phyloP scores from a whole-genome alignment of 805 yeast species.

The Tetrapisispora taiwanensis region DNA sequence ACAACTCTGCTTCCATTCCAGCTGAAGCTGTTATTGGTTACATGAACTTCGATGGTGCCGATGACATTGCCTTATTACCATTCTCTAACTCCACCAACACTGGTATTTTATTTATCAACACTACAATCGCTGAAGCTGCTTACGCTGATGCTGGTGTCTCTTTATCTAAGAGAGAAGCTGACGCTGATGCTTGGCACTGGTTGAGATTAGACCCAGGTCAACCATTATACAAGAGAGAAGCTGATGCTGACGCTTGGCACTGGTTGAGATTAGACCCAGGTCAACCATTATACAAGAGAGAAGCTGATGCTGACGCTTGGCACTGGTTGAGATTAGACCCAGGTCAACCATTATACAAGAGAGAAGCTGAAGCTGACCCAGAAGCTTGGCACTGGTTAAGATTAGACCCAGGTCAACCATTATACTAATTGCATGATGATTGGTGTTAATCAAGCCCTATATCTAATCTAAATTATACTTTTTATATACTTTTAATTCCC shows the following conservation, averaged over 20 bases:
- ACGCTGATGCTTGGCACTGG: slow-evolving; percentile 23
- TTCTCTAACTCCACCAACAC: slow-evolving; percentile 21
- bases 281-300: slow-evolving; percentile 24
- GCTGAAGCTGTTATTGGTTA: slow-evolving; percentile 26
- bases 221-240: slow-evolving; percentile 24
- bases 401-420: slow-evolving; percentile 18
- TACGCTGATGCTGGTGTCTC: slow-evolving; percentile 5
- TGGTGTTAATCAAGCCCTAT: background rate
- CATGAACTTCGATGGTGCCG: slow-evolving; percentile 21
- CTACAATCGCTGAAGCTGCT: slow-evolving; percentile 24
- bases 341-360: slow-evolving; percentile 21
- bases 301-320: slow-evolving; percentile 25
- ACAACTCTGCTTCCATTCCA: slow-evolving; percentile 14
- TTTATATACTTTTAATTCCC: background rate
- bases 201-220: slow-evolving; percentile 17
- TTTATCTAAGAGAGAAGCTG: slow-evolving; percentile 23
- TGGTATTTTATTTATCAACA: slow-evolving; percentile 25
- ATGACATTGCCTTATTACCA: slow-evolving; percentile 23
- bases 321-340: slow-evolving; percentile 18
- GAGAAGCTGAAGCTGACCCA: slow-evolving; percentile 14
- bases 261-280: slow-evolving; percentile 20
- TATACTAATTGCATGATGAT: slow-evolving; percentile 10
- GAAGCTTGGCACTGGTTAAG: slow-evolving; percentile 18
- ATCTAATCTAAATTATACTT: background rate
- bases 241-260: slow-evolving; percentile 20